Base-by-base conservation (phyloP, 2,329 filamentous ascomycete species). In the Mycocentrospora acerina region DNA sequence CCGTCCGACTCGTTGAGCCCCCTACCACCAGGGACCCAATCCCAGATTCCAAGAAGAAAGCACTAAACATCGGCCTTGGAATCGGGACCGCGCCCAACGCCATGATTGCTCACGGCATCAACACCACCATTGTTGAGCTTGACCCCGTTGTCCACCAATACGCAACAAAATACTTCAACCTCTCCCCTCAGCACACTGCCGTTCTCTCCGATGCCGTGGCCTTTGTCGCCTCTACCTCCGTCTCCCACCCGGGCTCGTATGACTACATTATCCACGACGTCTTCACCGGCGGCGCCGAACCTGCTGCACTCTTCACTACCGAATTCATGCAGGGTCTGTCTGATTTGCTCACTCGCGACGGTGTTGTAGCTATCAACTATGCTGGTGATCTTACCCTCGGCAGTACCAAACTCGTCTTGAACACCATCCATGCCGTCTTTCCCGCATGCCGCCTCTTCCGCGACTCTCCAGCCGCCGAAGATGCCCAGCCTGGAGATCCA, bases 261-360 rank as follows among this genome's bases (percentile, higher is more conserved):
- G 85, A 96, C 70, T 97, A 95, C 71, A 93, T 98, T 59, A 78
- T 98, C 37, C 93, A 98, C 66, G 93, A 98, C 55, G 93, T 98
- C 16, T 98, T 98, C 66, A 98, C 93, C 1, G 93, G 93, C 16
- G 93, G 93, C 35, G 90, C 90, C 0, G 93, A 97, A 66, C 93
- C 93, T 1, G 81, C 90, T 3, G 76, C 83, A 7, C 80, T 98
- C 7, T 98, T 98, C 69, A 97, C 90, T 0, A 67, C 83, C 4
- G 85, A 93, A 54, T 97, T 98, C 58, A 70, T 98, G 29, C 68
- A 78, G 35, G 81, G 85, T 4, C 74, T 98, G 2, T 72, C 80
- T 49, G 66, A 76, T 4, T 77, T 97, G 6, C 75, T 98, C 30
- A 86, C 82, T 48, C 80, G 84, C 0, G 79, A 88, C 35, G 93